These are phyloP conservation scores for Prunus kanzakura DNA, from an alignment of 306 rosid genomes.

Conservation along the genomic window DNA sequence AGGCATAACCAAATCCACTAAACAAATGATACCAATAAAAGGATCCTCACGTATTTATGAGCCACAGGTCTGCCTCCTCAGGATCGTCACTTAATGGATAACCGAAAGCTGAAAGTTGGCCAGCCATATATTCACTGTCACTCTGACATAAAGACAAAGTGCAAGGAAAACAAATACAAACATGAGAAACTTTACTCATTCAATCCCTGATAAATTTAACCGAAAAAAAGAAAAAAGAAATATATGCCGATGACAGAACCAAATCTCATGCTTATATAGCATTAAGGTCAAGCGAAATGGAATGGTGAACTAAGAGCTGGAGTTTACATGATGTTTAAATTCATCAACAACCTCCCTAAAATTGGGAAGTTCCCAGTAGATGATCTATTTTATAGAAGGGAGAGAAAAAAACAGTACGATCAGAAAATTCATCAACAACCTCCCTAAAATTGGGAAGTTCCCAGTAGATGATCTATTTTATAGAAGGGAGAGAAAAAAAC, in stretches of 20 bases:
- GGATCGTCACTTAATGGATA: conserved; percentile 75
- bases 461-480: not conserved
- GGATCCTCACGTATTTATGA: conserved; percentile 76
- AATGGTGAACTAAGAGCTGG: not conserved
- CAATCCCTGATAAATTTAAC: not conserved
- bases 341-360: not conserved
- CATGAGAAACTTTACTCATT: not conserved
- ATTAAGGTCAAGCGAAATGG: not conserved
- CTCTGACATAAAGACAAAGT: conserved; percentile 45
- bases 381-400: not conserved
- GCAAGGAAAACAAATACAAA: not conserved
- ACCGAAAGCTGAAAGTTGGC: conserved; percentile 93
- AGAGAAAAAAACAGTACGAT: not conserved
- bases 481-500: not conserved
- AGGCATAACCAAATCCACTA: not conserved
- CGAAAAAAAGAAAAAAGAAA: no score
- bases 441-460: not conserved
- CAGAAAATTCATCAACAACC: not conserved
- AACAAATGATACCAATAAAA: conserved; percentile 9
- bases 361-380: not conserved
- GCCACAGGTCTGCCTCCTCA: conserved; percentile 93
- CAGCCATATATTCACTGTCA: conserved; percentile 97
- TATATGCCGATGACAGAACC: not conserved
- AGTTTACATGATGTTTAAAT: not conserved
- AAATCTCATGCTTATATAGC: not conserved